phyloP scores from a whole-genome alignment of 2,329 filamentous ascomycete genomes.

The Sarocladium kiliense region DNA sequence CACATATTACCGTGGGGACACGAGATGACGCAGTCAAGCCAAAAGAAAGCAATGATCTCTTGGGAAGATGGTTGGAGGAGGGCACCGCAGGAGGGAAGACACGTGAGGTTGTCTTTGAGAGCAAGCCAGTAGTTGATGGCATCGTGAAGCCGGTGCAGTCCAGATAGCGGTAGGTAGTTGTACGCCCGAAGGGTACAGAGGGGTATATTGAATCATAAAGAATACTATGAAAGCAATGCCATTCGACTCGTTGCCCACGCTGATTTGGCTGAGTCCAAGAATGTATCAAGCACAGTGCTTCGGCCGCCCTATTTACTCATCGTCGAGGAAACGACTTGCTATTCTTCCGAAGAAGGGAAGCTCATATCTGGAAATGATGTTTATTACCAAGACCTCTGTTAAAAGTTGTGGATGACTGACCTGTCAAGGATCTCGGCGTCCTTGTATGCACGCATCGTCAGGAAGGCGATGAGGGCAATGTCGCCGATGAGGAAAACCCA shows the following conservation, averaged over 20 bases:
- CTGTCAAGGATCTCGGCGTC: conserved; percentile 68
- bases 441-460: conserved; percentile 74
- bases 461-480: conserved; percentile 66
- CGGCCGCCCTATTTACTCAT: conserved; percentile 48
- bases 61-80: conserved; percentile 66
- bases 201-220: conserved; percentile 3
- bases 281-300: background rate
- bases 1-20: conserved; percentile 90
- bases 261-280: background rate
- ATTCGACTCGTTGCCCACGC: background rate
- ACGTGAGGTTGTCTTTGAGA: conserved; percentile 43
- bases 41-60: conserved; percentile 85
- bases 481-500: conserved; percentile 80
- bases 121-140: conserved; percentile 42
- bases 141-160: conserved; percentile 43
- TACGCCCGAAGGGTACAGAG: background rate
- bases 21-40: conserved; percentile 72
- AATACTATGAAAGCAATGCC: background rate
- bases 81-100: conserved; percentile 38
- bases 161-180: conserved; percentile 27
- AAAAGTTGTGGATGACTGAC: conserved; percentile 37
- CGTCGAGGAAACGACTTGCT: conserved; percentile 85
- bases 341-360: conserved; percentile 80
- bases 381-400: background rate
- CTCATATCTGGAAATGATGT: conserved; percentile 62